Base-by-base conservation (phyloP, 2,329 filamentous ascomycete genomes). In the Fusarium stilboides region DNA sequence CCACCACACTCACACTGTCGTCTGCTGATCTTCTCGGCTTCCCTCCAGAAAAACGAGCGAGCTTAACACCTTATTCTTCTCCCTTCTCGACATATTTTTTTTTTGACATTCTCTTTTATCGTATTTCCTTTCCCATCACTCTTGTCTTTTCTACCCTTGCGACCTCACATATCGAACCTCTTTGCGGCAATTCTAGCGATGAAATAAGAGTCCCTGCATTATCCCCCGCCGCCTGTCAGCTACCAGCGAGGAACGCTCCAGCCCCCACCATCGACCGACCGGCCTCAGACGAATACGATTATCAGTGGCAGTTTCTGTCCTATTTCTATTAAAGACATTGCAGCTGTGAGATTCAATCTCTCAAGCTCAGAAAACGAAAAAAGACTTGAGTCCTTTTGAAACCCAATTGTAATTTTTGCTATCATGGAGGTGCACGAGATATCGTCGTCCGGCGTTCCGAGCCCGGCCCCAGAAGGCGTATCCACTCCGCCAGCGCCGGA, bases 401-500 rank as follows among this genome's bases (percentile, higher is more conserved):
- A 43, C 33, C 10, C 28, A 57, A 46, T 45, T 50, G 40, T 19
- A 31, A 24, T 31, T 26, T 57, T 33, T 45, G 20, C 28, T 58
- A 52, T 50, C 63, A 75, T 75, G 74, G 72, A 75, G 6, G 61
- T 74, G 22, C 72, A 70, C 60, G 71, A 75, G 33, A 62, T 69
- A 40, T 61, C 63, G 15, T 67, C 62, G 54, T 65, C 66, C 62
- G 73, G 72, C 44, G 62, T 65, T 55, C 51, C 67, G 52, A 80
- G 79, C 5, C 70, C 73, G 57, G 69, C 66, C 53, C 62, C 60
- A 65, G 67, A 70, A 17, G 60, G 62, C 55, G 62, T 71, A 65
- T 71, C 72, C 71, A 74, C 70, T 58, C 70, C 71, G 47, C 67
- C 69, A 67, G 66, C 52, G 43, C 70, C 75, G 68, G 77, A 77